Conservation (phyloP, 1,284 basidiomycete genomes). For the Neolentinus lepideus region DNA sequence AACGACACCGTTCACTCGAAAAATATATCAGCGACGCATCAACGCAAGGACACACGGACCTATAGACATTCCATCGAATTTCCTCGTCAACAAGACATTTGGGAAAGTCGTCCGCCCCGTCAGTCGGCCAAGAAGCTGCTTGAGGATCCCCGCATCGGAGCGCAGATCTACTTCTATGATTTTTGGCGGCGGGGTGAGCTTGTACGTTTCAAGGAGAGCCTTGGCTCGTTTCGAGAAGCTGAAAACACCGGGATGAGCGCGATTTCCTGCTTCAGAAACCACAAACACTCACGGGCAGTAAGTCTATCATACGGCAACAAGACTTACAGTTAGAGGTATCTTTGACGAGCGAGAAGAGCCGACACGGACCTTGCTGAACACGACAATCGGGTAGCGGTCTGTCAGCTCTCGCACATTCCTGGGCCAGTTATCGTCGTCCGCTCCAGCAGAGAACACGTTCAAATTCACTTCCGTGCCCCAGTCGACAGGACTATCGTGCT, state of each 20-base stretch:
- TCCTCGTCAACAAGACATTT: constrained; percentile 50
- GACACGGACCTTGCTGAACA: constrained; percentile 69
- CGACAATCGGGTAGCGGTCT: constrained; percentile 54
- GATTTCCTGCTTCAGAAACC: too few species aligned
- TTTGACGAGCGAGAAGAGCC: not conserved
- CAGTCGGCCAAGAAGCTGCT: constrained; percentile 56
- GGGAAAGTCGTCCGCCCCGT: constrained; percentile 69
- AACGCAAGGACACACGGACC: not conserved
- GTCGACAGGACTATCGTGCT: constrained; percentile 22
- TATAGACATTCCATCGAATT: constrained; percentile 2
- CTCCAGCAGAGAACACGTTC: constrained; percentile 40
- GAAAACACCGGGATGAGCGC: constrained; percentile 1
- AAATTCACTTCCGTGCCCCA: constrained; percentile 38
- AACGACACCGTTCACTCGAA: not conserved
- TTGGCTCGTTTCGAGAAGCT: constrained; percentile 72
- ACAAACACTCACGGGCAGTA: constrained; percentile 64
- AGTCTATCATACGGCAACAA: constrained; percentile 34
- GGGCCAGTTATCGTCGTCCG: constrained; percentile 36
- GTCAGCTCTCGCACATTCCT: constrained; percentile 36
- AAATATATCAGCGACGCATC: not conserved
- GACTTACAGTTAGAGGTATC: not conserved
- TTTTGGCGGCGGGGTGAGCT: constrained; percentile 60
- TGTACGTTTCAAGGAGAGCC: constrained; percentile 54
- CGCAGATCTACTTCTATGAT: constrained; percentile 73
- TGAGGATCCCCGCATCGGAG: constrained; percentile 58